Percentiles rank a stretch among this genome's conserved stretches.
phyloP scores from a whole-genome alignment of 129 eudicot species.

The Saussurea involucrata region DNA sequence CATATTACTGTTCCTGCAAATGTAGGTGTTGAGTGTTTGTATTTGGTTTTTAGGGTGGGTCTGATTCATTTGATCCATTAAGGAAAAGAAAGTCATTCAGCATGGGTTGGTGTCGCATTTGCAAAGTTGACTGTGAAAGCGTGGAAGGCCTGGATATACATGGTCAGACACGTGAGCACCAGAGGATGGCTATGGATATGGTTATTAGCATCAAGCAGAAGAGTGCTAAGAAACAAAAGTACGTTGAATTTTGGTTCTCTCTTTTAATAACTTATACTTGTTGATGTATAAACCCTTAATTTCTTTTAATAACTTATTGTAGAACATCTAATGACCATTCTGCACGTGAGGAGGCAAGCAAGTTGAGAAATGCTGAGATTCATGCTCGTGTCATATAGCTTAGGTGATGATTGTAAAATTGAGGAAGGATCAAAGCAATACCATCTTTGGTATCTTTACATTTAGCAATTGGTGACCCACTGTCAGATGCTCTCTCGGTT shows the following conservation, averaged over 20 bases:
- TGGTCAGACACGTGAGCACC: constrained; percentile 94
- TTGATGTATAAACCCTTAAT: not conserved
- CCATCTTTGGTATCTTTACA: constrained; percentile 21
- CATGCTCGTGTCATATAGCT: constrained; percentile 51
- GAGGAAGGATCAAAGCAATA: constrained; percentile 7
- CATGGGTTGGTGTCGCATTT: constrained; percentile 94
- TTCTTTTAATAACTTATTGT: not conserved
- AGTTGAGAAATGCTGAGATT: constrained; percentile 42
- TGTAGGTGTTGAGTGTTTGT: constrained; percentile 4
- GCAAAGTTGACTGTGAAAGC: constrained; percentile 87
- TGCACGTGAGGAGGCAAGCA: constrained; percentile 49
- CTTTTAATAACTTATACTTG: not conserved
- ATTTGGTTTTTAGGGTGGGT: constrained; percentile 49
- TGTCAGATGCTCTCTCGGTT: constrained; percentile 37
- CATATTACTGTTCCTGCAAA: constrained; percentile 7
- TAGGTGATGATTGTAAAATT: constrained; percentile 27
- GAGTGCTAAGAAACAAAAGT: constrained; percentile 69
- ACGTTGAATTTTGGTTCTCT: constrained; percentile 22
- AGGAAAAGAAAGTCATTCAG: constrained; percentile 60
- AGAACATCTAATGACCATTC: constrained; percentile 56
- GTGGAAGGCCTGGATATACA: constrained; percentile 92
- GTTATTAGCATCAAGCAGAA: constrained; percentile 79
- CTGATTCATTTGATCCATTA: constrained; percentile 60
- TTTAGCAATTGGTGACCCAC: too few relatives aligned
- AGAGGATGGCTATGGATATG: constrained; percentile 85